phyloP scores from a whole-genome alignment of 495 filamentous ascomycete species.

The Parathielavia hyrcaniae region DNA sequence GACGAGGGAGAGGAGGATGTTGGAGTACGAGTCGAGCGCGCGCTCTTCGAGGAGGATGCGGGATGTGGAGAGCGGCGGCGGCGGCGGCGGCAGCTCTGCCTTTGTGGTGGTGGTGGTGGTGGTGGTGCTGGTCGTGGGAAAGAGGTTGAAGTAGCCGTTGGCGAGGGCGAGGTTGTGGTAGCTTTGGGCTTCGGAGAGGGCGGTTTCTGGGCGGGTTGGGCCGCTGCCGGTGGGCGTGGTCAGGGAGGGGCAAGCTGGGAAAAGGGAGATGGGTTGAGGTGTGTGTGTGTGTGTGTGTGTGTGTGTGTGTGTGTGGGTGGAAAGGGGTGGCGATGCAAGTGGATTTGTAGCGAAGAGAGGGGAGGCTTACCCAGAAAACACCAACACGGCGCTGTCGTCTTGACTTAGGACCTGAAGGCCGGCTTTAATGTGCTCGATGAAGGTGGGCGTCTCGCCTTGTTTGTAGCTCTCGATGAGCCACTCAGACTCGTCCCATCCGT shows the following conservation, averaged over 20 bases:
- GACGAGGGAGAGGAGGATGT: constrained; percentile 64
- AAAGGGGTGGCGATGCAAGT: neutral
- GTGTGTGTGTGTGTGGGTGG: too few species aligned
- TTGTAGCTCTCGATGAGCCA: constrained; percentile 73
- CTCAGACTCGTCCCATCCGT: constrained; percentile 55
- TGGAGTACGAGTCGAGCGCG: constrained; percentile 75
- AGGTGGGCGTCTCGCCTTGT: constrained; percentile 63
- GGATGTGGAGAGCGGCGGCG: constrained; percentile 2
- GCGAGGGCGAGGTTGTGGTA: constrained; percentile 51
- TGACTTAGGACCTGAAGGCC: constrained; percentile 48
- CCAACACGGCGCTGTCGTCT: constrained; percentile 43
- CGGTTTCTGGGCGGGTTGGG: constrained; percentile 52
- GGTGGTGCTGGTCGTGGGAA: constrained; percentile 20
- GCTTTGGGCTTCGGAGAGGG: constrained; percentile 57
- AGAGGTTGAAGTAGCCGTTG: constrained; percentile 38
- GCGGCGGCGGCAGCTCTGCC: neutral
- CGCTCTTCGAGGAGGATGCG: constrained; percentile 52
- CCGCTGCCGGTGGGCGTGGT: constrained; percentile 40
- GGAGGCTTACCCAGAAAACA: constrained; percentile 64
- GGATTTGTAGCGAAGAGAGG: neutral
- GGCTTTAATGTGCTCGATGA: constrained; percentile 62
- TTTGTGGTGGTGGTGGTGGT: neutral
- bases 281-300: too few species aligned
- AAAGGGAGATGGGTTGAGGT: neutral
- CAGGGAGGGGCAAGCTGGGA: neutral